Percentiles rank a stretch among this genome's conserved stretches.
Conservation (phyloP, 2,329 filamentous ascomycete genomes). For the Aspergillus sclerotialis region DNA sequence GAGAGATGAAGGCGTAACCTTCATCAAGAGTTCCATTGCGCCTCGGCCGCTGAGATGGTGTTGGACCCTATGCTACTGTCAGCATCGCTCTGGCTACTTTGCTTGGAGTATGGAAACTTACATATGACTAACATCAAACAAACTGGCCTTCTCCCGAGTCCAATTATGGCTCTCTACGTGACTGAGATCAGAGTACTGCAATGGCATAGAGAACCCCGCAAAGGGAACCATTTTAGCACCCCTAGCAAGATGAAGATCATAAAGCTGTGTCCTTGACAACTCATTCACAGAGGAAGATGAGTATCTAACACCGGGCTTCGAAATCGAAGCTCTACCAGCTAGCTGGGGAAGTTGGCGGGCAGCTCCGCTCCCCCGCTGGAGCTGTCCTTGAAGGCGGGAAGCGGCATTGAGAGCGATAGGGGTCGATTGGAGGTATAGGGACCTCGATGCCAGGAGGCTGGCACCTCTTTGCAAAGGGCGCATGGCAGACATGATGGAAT, state of each 20-base stretch:
- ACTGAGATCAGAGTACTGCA: conserved; percentile 73
- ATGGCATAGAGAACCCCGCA: conserved; percentile 85
- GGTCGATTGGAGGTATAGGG: conserved; percentile 14
- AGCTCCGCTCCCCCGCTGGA: conserved; percentile 22
- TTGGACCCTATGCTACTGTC: conserved; percentile 62
- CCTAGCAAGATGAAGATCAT: conserved; percentile 68
- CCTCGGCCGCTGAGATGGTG: conserved; percentile 76
- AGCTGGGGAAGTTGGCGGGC: conserved; percentile 7
- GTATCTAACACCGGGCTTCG: conserved; percentile 19
- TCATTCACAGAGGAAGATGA: conserved; percentile 23
- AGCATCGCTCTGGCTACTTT: no score
- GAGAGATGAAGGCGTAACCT: conserved; percentile 71
- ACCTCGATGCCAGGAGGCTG: conserved; percentile 22
- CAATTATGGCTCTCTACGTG: conserved; percentile 83
- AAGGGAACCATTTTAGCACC: conserved; percentile 97
- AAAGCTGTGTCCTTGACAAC: conserved; percentile 58
- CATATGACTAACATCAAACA: conserved; percentile 98
- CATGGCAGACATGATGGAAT: conserved; percentile 19
- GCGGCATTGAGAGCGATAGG: conserved; percentile 26
- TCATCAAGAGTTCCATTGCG: conserved; percentile 73
- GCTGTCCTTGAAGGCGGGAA: conserved; percentile 19
- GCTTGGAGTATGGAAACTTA: conserved; percentile 37
- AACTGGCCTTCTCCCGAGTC: conserved; percentile 76
- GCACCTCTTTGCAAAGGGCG: conserved; percentile 22
- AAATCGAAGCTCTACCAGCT: conserved; percentile 7